Conservation (phyloP, 768 basidiomycete genomes). For the Boletellus ananiceps region DNA sequence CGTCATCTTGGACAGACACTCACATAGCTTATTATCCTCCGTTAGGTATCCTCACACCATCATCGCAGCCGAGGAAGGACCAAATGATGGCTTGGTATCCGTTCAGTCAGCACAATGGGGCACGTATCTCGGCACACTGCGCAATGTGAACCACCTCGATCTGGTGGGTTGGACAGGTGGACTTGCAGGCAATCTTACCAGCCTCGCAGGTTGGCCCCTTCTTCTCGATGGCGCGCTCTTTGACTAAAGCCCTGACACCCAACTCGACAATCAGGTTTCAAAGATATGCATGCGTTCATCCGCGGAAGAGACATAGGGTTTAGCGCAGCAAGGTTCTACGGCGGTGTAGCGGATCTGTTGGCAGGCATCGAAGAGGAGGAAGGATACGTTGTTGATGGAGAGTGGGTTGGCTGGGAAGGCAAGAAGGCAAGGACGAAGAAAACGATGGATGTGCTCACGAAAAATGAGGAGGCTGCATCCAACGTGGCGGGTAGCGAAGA, state of each 20-base stretch:
- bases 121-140: conserved; percentile 89
- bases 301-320: conserved; percentile 88
- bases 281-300: conserved; percentile 88
- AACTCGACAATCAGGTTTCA: conserved; percentile 29
- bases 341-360: conserved; percentile 74
- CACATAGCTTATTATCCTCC: not conserved
- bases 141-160: conserved; percentile 87
- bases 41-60: conserved; percentile 68
- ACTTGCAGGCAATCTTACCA: conserved; percentile 24
- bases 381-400: conserved; percentile 21
- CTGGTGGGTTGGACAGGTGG: conserved; percentile 82
- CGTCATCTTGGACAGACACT: not conserved
- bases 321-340: conserved; percentile 88
- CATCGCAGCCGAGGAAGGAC: conserved; percentile 81
- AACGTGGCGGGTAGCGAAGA: not conserved
- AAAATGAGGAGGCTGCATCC: not conserved
- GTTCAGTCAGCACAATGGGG: conserved; percentile 91
- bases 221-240: not conserved
- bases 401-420: conserved; percentile 19
- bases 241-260: not conserved
- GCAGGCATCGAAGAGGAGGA: conserved; percentile 72
- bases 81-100: conserved; percentile 92
- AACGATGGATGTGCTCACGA: not conserved
- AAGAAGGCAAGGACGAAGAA: conserved; percentile 15
- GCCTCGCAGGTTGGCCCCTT: conserved; percentile 16